These are phyloP conservation scores for Nakazawaea wyomingensis DNA, from an alignment of 805 yeast species.

Conservation along the genomic window DNA sequence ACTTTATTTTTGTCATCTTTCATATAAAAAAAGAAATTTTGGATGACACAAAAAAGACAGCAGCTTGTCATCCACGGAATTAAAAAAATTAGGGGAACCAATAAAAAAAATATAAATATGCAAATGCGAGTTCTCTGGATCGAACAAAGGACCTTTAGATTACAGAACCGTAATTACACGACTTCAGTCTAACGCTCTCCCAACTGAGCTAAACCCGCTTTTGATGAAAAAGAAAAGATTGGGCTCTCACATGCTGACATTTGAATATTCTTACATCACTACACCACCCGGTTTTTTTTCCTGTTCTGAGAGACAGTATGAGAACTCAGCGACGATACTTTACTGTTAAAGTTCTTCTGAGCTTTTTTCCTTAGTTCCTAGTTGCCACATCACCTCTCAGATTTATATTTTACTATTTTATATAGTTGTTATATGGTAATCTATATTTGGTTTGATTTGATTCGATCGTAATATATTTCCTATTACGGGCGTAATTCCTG, in stretches of 20 bases:
- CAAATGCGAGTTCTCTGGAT: constrained; percentile 10
- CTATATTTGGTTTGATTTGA: too few relatives aligned
- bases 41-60: too few relatives aligned
- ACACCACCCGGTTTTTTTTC: too few relatives aligned
- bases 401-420: too few relatives aligned
- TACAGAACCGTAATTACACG: constrained; percentile 4
- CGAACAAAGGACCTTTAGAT: constrained; percentile 12
- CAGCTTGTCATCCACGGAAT: too few relatives aligned
- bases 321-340: too few relatives aligned
- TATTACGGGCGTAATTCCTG: too few relatives aligned
- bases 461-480: too few relatives aligned
- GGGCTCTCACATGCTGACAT: neutral
- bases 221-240: too few relatives aligned
- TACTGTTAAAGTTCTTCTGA: neutral
- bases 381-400: neutral
- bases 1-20: too few relatives aligned
- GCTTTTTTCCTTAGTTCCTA: neutral
- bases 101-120: constrained; percentile 1
- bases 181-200: constrained; percentile 12
- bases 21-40: too few relatives aligned
- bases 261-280: neutral
- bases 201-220: constrained; percentile 12
- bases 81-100: neutral
- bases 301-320: too few relatives aligned
- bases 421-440: neutral